A percentile compares a stretch with the other conserved stretches of the same genome.
Evolutionary conservation across 495 filamentous ascomycete species (phyloP).

Genomic region (Bathelium albidoporum): DNA sequence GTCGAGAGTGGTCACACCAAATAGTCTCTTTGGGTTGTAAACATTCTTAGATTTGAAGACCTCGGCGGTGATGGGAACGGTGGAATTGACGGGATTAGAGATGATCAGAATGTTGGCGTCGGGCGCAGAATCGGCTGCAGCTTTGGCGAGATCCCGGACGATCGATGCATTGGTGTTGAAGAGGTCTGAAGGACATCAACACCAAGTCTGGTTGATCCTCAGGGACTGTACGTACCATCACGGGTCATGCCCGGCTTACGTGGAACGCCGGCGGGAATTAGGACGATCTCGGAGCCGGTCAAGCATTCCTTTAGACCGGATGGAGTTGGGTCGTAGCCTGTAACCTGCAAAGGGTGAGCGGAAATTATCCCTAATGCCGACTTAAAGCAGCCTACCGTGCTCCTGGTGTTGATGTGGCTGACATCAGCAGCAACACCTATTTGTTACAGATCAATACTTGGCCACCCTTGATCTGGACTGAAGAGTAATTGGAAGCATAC

Average conservation of each 20-base stretch:
- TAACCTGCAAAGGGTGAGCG: slow-evolving; percentile 43
- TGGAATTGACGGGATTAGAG: slow-evolving; percentile 98
- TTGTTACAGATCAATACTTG: slow-evolving; percentile 8
- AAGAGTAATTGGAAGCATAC: slow-evolving; percentile 39
- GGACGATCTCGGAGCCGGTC: slow-evolving; percentile 80
- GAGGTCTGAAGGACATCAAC: slow-evolving; percentile 49
- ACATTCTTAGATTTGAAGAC: slow-evolving; percentile 87
- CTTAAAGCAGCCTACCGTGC: slow-evolving; percentile 38
- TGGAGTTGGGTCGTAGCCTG: slow-evolving; percentile 69
- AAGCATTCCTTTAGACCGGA: slow-evolving; percentile 66
- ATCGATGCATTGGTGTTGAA: slow-evolving; percentile 99
- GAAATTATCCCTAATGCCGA: slow-evolving; percentile 3
- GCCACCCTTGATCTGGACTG: slow-evolving; percentile 8
- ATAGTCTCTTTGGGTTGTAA: slow-evolving; percentile 97
- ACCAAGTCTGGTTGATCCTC: background rate
- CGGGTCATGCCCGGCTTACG: slow-evolving; percentile 99
- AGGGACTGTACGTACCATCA: slow-evolving; percentile 48
- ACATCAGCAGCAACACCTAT: slow-evolving; percentile 95
- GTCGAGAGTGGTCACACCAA: slow-evolving; percentile 98
- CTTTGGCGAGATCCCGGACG: slow-evolving; percentile 96
- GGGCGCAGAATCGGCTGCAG: slow-evolving; percentile 75
- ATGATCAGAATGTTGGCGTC: slow-evolving; percentile 96
- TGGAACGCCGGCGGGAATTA: slow-evolving; percentile 96
- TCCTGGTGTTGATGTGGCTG: slow-evolving; percentile 98
- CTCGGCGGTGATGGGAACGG: slow-evolving; percentile 93